Base-by-base conservation (phyloP, 129 eudicot species). In the Escallonia rubra region DNA sequence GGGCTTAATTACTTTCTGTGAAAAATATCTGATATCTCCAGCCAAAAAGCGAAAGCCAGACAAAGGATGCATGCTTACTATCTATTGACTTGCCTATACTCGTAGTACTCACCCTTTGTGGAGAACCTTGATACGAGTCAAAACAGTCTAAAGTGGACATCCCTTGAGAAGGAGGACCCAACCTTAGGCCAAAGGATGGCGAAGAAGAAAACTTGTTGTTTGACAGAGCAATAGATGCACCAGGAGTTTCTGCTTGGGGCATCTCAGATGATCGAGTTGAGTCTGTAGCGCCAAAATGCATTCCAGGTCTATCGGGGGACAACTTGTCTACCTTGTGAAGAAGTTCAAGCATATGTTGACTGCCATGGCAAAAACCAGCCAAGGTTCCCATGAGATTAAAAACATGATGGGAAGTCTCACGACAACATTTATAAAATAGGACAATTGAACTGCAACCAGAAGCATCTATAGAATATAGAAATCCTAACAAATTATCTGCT, bases 301-400 rank as follows among this genome's bases (percentile, higher is more conserved):
- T 65, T 44, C 72, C 85, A 63, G 66, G 74, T 46, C 57, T 66
- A 68, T 75, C 71, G 42, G 78, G 78, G 55, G 59, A 69, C 74
- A 82, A 74, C 12, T 69, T 69, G 65, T 81, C 85, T 49, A 80
- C 86, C 81, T 78, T 87, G 80, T 81, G 75, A 72, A 77, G 80
- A 65, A 78, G 84, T 79, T 79, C 84, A 72, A 81, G 74, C 87
- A 81, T 79, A 72, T 72, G 63, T 43, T 80, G 76, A 74, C 88
- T 84, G 76, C 62, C 66, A 79, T 38, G 61, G 54, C 40, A 61
- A 68, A 71, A 74, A 34, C n/a, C 5, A 46, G 38, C 41, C 8
- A 57, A 42, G 41, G 54, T 57, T 43, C 4, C 10, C 23, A 65
- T 13, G 45, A 44, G 46, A 7, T n/a, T 9, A 23, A 0, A 23